Conservation (phyloP, 495 filamentous ascomycete genomes). For the Penicillium macrosclerotiorum region DNA sequence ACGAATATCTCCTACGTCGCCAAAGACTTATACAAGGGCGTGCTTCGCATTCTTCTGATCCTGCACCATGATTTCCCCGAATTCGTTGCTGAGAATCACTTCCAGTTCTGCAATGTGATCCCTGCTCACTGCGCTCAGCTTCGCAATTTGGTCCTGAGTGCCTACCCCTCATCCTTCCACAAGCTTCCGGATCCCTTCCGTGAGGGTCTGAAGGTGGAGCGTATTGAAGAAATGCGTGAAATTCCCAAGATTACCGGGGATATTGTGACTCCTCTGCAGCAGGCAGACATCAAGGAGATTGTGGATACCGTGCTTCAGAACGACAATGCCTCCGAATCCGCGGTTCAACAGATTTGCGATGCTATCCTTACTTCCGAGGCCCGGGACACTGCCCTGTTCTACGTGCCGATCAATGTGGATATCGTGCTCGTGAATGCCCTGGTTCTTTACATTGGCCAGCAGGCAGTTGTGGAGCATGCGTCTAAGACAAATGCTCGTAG, state of each 20-base stretch:
- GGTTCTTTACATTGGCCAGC: slow-evolving; percentile 75
- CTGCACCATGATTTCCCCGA: slow-evolving; percentile 94
- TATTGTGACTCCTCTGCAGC: slow-evolving; percentile 53
- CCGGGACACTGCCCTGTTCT: slow-evolving; percentile 59
- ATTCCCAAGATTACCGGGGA: slow-evolving; percentile 62
- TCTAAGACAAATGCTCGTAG: slow-evolving; percentile 56
- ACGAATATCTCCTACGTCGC: slow-evolving; percentile 63
- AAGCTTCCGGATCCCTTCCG: slow-evolving; percentile 82
- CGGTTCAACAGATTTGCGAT: slow-evolving; percentile 67
- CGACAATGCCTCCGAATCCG: slow-evolving; percentile 58
- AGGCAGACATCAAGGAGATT: slow-evolving; percentile 63
- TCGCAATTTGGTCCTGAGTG: slow-evolving; percentile 82
- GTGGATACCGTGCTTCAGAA: slow-evolving; percentile 64
- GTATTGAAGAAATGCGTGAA: slow-evolving; percentile 72
- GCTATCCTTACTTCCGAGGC: slow-evolving; percentile 55
- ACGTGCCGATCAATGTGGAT: slow-evolving; percentile 62
- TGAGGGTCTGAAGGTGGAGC: slow-evolving; percentile 75
- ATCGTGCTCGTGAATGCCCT: slow-evolving; percentile 73
- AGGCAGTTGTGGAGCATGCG: slow-evolving; percentile 57
- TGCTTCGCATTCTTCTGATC: slow-evolving; percentile 76
- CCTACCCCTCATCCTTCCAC: slow-evolving; percentile 70
- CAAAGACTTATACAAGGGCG: slow-evolving; percentile 81
- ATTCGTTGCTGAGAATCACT: slow-evolving; percentile 84
- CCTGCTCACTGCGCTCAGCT: slow-evolving; percentile 85
- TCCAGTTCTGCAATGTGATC: slow-evolving; percentile 79